phyloP scores from a whole-genome alignment of 352 stramenopile species.

The Plasmopara muralis region DNA sequence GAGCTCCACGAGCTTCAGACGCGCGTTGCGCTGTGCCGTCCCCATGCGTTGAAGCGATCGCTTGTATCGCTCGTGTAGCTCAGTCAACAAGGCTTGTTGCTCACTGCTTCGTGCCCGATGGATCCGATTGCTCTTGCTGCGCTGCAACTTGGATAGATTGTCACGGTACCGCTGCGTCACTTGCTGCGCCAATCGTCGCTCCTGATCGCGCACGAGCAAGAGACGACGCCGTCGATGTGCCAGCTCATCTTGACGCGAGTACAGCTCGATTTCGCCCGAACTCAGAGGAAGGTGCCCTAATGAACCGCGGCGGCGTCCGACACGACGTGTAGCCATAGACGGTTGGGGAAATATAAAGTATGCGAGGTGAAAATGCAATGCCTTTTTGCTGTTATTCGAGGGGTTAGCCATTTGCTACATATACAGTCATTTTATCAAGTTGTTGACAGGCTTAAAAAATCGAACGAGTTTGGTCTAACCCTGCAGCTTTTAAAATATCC shows the following conservation, averaged over 20 bases:
- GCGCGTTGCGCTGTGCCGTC: slow-evolving; percentile 50
- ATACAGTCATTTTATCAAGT: too few relatives aligned
- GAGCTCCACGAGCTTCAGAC: slow-evolving; percentile 48
- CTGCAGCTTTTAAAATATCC: too few relatives aligned
- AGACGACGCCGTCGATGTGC: slow-evolving; percentile 42
- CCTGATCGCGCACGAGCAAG: slow-evolving; percentile 49
- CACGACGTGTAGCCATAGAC: slow-evolving; percentile 4
- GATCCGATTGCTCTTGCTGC: slow-evolving; percentile 22
- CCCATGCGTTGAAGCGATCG: slow-evolving; percentile 55
- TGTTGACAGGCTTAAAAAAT: too few relatives aligned
- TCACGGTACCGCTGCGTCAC: slow-evolving; percentile 68
- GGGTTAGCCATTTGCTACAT: background rate
- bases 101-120: slow-evolving; percentile 24
- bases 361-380: background rate
- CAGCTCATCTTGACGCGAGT: slow-evolving; percentile 48
- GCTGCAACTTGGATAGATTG: slow-evolving; percentile 49
- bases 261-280: slow-evolving; percentile 50
- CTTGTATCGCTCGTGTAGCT: slow-evolving; percentile 48
- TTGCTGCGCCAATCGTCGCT: slow-evolving; percentile 52
- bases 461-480: too few relatives aligned
- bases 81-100: slow-evolving; percentile 36
- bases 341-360: too few relatives aligned
- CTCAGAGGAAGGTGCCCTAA: slow-evolving; percentile 58
- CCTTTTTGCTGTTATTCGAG: background rate
- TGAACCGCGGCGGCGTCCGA: slow-evolving; percentile 5